Evolutionary conservation across 2,329 filamentous ascomycete genomes (phyloP).

Genomic region (Colletotrichum sp.): DNA sequence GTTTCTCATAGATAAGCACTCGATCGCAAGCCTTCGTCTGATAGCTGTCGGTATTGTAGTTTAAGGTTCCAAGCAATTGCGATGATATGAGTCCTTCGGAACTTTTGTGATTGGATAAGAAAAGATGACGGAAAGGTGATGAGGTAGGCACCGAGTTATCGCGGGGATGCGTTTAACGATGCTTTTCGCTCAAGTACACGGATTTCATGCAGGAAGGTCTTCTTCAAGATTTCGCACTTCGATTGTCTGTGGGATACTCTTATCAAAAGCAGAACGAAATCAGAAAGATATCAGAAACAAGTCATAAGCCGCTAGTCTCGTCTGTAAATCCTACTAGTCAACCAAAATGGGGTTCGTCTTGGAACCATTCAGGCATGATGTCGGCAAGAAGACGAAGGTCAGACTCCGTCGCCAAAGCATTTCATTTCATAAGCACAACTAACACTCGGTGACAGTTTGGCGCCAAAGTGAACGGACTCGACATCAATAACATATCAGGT

Average conservation of each 20-base stretch:
- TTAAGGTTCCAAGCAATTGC: background rate
- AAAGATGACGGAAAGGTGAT: background rate
- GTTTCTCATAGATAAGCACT: background rate
- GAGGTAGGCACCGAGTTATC: background rate
- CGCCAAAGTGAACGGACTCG: slow-evolving; percentile 32
- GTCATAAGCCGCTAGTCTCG: background rate
- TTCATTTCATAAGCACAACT: background rate
- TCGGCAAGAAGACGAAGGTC: background rate
- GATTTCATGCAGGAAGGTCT: background rate
- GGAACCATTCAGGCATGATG: background rate
- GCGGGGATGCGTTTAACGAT: background rate
- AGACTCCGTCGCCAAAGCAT: background rate
- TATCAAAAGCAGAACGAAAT: background rate
- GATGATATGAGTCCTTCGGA: background rate
- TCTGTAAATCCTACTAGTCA: background rate
- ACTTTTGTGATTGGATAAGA: background rate
- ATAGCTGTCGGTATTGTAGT: background rate
- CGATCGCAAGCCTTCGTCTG: background rate
- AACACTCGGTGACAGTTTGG: slow-evolving; percentile 26
- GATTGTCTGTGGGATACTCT: background rate
- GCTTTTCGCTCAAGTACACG: background rate
- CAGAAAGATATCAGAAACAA: background rate
- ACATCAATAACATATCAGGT: slow-evolving; percentile 40
- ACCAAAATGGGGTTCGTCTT: background rate
- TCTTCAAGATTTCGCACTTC: background rate